Percentiles rank a stretch among this genome's conserved stretches.
These are phyloP conservation scores for Acanthamoeba lugdunensis DNA, from an alignment of 208 protist species.

Conservation along the genomic window DNA sequence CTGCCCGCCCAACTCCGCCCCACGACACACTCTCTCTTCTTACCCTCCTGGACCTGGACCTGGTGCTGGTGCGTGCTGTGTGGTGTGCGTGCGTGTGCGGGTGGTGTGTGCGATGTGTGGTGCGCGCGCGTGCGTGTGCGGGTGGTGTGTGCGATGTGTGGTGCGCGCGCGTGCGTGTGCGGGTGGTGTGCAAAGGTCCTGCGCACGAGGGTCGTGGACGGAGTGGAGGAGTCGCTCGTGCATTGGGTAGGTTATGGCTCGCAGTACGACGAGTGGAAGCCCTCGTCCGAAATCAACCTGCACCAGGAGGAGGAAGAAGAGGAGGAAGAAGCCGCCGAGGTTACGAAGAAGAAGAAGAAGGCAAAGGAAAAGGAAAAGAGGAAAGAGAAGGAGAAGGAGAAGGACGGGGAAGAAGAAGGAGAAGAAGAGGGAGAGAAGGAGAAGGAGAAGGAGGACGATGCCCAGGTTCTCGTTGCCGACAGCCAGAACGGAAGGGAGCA, in stretches of 20 bases:
- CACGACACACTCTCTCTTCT: no score
- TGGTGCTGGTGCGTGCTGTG: neutral
- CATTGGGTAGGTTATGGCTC: conserved; percentile 11
- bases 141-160: no score
- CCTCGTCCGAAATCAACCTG: neutral
- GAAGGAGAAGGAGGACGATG: neutral
- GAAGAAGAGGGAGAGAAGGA: neutral
- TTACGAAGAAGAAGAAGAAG: neutral
- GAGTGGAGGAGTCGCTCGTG: neutral
- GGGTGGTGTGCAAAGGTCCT: neutral
- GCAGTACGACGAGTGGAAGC: conserved; percentile 25
- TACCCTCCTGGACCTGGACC: no score
- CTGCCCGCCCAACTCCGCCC: neutral
- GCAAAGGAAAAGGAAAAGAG: neutral
- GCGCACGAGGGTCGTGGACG: neutral
- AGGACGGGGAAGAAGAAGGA: neutral
- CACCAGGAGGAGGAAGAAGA: neutral
- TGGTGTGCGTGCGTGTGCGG: no score
- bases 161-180: no score
- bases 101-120: no score
- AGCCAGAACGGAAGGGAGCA: neutral
- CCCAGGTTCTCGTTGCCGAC: neutral
- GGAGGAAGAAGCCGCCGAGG: neutral
- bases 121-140: no score
- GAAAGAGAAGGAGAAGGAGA: neutral